Percentiles rank a stretch among this genome's conserved stretches.
Evolutionary conservation across 768 basidiomycete species (phyloP).

Genomic region (Podaxis sp.): DNA sequence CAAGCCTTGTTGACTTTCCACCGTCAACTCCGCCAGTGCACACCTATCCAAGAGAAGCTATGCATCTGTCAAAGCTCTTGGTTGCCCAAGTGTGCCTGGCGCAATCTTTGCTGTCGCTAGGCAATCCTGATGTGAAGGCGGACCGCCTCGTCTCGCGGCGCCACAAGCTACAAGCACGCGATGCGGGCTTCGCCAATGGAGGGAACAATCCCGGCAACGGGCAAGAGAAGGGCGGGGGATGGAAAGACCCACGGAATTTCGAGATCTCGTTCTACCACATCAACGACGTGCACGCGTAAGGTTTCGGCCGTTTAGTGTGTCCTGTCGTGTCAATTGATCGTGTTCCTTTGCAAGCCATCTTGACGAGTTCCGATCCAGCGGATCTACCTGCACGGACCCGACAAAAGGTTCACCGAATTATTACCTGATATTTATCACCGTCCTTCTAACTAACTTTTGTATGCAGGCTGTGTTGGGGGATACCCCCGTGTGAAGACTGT

Average conservation of each 20-base stretch:
- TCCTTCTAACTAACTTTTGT: background rate
- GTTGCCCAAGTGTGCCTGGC: background rate
- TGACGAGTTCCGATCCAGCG: slow-evolving; percentile 36
- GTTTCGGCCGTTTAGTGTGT: background rate
- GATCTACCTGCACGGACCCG: slow-evolving; percentile 36
- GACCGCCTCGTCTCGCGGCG: slow-evolving; percentile 26
- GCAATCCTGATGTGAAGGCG: slow-evolving; percentile 12
- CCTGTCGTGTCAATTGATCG: background rate
- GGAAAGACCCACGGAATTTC: slow-evolving; percentile 22
- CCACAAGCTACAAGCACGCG: slow-evolving; percentile 23
- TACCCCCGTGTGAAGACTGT: slow-evolving; percentile 42
- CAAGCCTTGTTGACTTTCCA: too few species aligned
- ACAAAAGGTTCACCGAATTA: slow-evolving; percentile 22
- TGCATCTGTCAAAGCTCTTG: slow-evolving; percentile 5
- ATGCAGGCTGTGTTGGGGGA: slow-evolving; percentile 38
- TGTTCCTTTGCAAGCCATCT: slow-evolving; percentile 29
- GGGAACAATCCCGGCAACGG: slow-evolving; percentile 17
- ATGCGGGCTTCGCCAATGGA: slow-evolving; percentile 22
- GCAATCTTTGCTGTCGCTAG: background rate
- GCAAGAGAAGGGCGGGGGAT: slow-evolving; percentile 20
- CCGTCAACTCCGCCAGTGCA: too few species aligned
- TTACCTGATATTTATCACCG: background rate
- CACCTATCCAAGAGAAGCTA: background rate
- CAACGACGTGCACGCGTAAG: slow-evolving; percentile 43
- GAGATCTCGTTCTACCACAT: slow-evolving; percentile 37